Evolutionary conservation across 164 flowering plant genomes (phyloP).

Genomic region (Malania oleifera): DNA sequence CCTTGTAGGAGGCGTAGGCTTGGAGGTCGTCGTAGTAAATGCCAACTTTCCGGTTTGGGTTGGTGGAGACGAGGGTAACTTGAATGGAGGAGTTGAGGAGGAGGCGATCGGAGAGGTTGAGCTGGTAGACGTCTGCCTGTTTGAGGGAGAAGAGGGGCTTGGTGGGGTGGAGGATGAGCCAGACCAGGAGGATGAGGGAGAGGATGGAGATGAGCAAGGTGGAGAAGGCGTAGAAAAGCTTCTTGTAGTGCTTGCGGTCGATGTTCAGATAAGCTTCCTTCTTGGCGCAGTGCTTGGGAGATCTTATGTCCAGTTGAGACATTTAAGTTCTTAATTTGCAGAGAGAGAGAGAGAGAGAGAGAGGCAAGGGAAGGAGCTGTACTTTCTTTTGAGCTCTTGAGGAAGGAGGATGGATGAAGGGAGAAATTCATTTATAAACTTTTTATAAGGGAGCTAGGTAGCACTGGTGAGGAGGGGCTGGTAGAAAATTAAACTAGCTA

Average conservation of each 20-base stretch:
- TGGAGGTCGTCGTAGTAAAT: conserved; percentile 52
- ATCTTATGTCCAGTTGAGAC: conserved; percentile 17
- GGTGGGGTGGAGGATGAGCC: conserved; percentile 50
- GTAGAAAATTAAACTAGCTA: background rate
- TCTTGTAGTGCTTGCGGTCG: conserved; percentile 28
- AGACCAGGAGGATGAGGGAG: conserved; percentile 36
- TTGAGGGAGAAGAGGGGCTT: conserved; percentile 52
- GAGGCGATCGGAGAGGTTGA: conserved; percentile 40
- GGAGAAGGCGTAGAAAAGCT: conserved; percentile 33
- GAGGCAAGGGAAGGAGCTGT: background rate
- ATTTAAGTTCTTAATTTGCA: conserved; percentile 28
- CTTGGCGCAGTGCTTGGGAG: conserved; percentile 56
- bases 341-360: conserved; percentile 7
- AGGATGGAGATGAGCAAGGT: conserved; percentile 29
- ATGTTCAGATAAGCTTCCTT: conserved; percentile 13
- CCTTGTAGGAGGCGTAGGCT: conserved; percentile 48
- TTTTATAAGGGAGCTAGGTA: too few species aligned
- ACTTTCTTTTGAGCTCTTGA: background rate
- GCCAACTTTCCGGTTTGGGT: conserved; percentile 54
- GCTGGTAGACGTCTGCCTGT: conserved; percentile 42
- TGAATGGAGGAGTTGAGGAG: conserved; percentile 59
- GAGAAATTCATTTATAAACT: too few species aligned
- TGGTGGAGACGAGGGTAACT: conserved; percentile 41
- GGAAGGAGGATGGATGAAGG: conserved; percentile 10
- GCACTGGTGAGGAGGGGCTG: conserved; percentile 12